Base-by-base conservation (phyloP, 805 yeast species). In the Spathaspora arborariae region DNA sequence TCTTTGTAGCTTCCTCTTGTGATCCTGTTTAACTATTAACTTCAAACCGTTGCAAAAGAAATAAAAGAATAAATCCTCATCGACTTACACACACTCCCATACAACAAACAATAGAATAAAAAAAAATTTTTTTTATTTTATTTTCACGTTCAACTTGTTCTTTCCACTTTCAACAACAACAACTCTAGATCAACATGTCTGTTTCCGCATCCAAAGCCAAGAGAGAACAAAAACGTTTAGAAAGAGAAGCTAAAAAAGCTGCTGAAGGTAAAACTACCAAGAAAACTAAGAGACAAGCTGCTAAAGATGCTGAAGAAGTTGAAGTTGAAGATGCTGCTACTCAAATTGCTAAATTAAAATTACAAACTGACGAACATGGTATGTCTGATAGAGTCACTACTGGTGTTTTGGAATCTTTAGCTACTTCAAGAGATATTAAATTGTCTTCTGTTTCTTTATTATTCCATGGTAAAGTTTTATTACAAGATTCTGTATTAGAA, bases 301-400 rank as follows among this genome's bases (percentile, higher is more conserved):
- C 63, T 47, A 81, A 76, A 57, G 82, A 75, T 50, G 64, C 73
- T 44, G 76, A 69, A 59, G 76, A 71, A 49, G 65, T 63, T 45
- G 87, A 77, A 21, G 82, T 73, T 41, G 84, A 80, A 44, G 76
- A 76, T 44, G 79, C 85, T 42, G 85, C 87, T 43, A 81, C 84
- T 51, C 88, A 82, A 64, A 82, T 94, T 62, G 86, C 84, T 52
- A 84, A 88, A 70, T 78, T 92, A 74, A 92, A 92, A 70, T 74
- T 91, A 64, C 99, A 92, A 74, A 85, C 86, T 65, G 99, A 92
- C 70, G 84, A 88, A 65, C 84, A 90, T 60, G 99, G 99, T 56
- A 63, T 92, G 48, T 88, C 97, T 40, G 99, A 92, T 70, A 88
- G 99, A 77, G 99, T 92, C 55, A 87, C 92, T 57, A 92, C 99